Conservation (phyloP, 2,329 filamentous ascomycete species). For the Sphaerulina musiva region DNA sequence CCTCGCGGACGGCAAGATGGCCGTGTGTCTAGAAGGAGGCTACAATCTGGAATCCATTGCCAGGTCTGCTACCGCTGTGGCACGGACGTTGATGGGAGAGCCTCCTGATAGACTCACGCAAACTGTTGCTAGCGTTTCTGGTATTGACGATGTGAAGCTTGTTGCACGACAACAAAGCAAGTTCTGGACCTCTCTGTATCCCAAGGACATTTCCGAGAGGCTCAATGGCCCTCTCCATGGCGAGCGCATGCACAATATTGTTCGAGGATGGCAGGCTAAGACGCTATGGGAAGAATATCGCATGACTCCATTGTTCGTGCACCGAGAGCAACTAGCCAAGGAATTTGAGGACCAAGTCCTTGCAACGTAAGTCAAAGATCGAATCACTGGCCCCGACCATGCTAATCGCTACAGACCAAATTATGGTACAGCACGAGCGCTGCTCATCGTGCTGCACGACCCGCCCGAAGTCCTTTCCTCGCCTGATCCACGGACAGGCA, state of each 20-base stretch:
- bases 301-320: constrained; percentile 76
- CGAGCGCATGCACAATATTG: constrained; percentile 68
- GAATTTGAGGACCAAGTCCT: constrained; percentile 30
- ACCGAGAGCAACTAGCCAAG: constrained; percentile 50
- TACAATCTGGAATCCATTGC: constrained; percentile 94
- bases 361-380: constrained; percentile 26
- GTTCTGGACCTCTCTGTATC: constrained; percentile 85
- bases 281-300: constrained; percentile 63
- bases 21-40: constrained; percentile 88
- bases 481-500: constrained; percentile 53
- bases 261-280: constrained; percentile 69
- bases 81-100: constrained; percentile 89
- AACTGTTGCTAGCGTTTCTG: constrained; percentile 44
- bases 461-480: constrained; percentile 50
- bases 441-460: constrained; percentile 76
- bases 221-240: constrained; percentile 38
- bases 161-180: constrained; percentile 54
- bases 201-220: constrained; percentile 44
- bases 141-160: constrained; percentile 51
- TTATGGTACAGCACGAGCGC: constrained; percentile 54
- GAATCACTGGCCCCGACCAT: neutral
- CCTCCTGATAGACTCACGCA: constrained; percentile 60
- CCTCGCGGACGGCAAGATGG: constrained; percentile 78
- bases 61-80: constrained; percentile 83
- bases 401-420: constrained; percentile 47